Percentiles rank a stretch among this genome's conserved stretches.
Conservation (phyloP, 129 eudicot species). For the Gnaphalium uliginosum region DNA sequence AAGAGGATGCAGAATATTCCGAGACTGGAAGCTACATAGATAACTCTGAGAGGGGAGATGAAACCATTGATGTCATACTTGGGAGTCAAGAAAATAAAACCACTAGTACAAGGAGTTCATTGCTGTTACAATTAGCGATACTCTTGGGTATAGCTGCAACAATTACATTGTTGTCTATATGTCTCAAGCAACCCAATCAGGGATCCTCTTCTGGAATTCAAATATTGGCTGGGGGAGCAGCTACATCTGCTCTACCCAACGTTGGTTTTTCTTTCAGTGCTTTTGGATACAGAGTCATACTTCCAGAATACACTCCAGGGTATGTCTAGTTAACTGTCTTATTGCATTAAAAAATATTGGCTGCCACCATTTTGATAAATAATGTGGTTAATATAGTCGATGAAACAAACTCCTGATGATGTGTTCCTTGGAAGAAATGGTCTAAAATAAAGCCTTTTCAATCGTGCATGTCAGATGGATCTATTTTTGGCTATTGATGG, state of each 20-base stretch:
- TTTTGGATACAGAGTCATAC: conserved; percentile 75
- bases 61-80: conserved; percentile 33
- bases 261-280: conserved; percentile 67
- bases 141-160: conserved; percentile 71
- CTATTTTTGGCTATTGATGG: conserved; percentile 97
- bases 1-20: conserved; percentile 43
- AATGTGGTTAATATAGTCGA: conserved; percentile 5
- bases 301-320: conserved; percentile 97
- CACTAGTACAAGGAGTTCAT: conserved; percentile 49
- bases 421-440: conserved; percentile 17
- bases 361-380: background rate
- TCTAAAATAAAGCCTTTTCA: conserved; percentile 6
- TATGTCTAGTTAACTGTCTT: conserved; percentile 30
- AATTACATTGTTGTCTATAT: conserved; percentile 53
- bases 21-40: conserved; percentile 38
- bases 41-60: conserved; percentile 38
- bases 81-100: conserved; percentile 36
- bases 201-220: conserved; percentile 57
- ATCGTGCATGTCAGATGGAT: conserved; percentile 66
- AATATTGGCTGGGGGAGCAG: conserved; percentile 46
- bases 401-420: conserved; percentile 9
- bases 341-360: background rate
- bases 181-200: conserved; percentile 53
- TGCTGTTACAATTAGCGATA: conserved; percentile 70
- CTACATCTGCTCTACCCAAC: conserved; percentile 46